Evolutionary conservation across 2,329 filamentous ascomycete genomes (phyloP), one percentile per base, ranked within the genome.

Genomic region (Nakataea oryzae): DNA sequence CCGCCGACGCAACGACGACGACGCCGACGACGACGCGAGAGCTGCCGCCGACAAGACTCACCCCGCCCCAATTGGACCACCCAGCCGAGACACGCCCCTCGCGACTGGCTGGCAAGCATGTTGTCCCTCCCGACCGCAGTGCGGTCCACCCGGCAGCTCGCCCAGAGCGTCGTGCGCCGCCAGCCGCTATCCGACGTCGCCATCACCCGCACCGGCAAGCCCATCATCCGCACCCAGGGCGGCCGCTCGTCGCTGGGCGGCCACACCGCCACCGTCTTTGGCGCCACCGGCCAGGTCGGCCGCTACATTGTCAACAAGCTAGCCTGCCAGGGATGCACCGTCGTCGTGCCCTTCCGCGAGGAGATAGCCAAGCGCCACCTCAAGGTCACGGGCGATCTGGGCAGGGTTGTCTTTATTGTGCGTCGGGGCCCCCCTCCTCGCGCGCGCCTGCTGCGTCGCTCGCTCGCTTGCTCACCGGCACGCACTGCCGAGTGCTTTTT

Each of bases 281-380:
- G 95, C 77, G 95, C 95, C 72, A 97, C 93, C 65, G 95, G 95
- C 67, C 93, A 96, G 75, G 80, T 99, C 62, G 95, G 95, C 73
- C 87, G 95, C 73, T 99, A 99, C 76, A 96, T 99, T 73, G 95
- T 99, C 73, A 96, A 97, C 79, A 86, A 91, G 75, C 83, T 99
- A 73, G 93, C 95, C 69, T 88, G 90, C 66, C 86, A 92, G 78
- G 95, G 95, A 87, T 96, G 91, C 77, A 96, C 89, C 54, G 95
- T 99, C 54, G 86, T 99, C 64, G 77, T 97, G 64, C 95, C 95
- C 59, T 99, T 86, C 82, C 88, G 95, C 57, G 95, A 99, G 80
- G 95, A 97, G 78, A 97, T 97, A 93, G 82, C 89, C 69, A 97
- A 97, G 84, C 88, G 95, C 69, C 93, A 97, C 79, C 81, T 99